Percentiles rank a stretch among this genome's conserved stretches.
Conservation (phyloP, 169 alveolate genomes). For the Haemoproteus tartakovskyi region DNA sequence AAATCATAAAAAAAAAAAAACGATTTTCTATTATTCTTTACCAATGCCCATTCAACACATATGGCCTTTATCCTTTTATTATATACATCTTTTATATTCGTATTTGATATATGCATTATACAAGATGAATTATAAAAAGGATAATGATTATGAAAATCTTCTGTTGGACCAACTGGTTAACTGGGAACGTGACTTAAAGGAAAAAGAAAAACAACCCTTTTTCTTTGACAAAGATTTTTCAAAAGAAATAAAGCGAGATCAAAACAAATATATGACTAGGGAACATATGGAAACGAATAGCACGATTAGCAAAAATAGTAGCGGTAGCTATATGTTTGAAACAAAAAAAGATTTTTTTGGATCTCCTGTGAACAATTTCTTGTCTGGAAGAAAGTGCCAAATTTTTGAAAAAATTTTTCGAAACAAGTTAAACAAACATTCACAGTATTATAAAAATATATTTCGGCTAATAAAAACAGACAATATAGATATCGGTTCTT, state of each 20-base stretch:
- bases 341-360: no score
- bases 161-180: no score
- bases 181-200: no score
- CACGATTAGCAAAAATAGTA: no score
- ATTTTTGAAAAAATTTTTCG: constrained; percentile 21
- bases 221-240: no score
- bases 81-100: constrained; percentile 34
- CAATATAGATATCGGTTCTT: background rate
- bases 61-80: constrained; percentile 38
- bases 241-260: no score
- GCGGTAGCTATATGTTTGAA: no score
- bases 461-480: constrained; percentile 10
- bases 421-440: constrained; percentile 25
- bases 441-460: constrained; percentile 24
- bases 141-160: no score
- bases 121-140: background rate
- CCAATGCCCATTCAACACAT: constrained; percentile 48
- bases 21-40: constrained; percentile 16
- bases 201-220: background rate
- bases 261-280: no score
- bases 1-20: constrained; percentile 14
- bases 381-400: no score
- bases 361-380: no score
- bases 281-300: no score
- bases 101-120: constrained; percentile 14